Evolutionary conservation across 1,284 basidiomycete genomes (phyloP), one percentile per base, ranked within the genome.

Genomic region (Trichosporon ovoides): DNA sequence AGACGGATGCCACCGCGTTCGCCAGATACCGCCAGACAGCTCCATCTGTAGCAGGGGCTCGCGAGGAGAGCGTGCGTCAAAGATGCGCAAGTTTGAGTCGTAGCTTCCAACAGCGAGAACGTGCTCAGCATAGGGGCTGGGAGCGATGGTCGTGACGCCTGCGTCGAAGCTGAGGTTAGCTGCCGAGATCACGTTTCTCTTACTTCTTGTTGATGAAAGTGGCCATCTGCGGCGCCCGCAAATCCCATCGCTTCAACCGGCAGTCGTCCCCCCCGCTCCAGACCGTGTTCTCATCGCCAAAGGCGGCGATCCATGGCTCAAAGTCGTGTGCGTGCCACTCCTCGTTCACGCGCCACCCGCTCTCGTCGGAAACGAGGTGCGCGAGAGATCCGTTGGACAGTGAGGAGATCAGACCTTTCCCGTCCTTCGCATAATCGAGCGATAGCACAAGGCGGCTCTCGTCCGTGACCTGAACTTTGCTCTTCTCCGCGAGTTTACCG

Each of bases 221-320:
- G 0, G 94, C 86, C 13, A 78, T 79, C 0, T 77, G 70, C 38
- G 85, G 83, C 67, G 83, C 80, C n/a, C 91, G 82, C 37, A 86
- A 75, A 74, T 99, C 96, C 96, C 96, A 99, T 10, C 83, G 85
- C 75, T 93, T 95, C 67, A 98, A 77, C 61, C 83, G 87, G 24
- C 91, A 80, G 73, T 99, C 96, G 71, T 99, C 96, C 0, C 96
- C 95, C 4, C 95, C 93, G 14, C 91, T 93, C 80, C 91, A 97
- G 2, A 95, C 80, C 14, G 87, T 75, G 65, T 85, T 84, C 0
- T 80, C 77, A 60, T 90, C 78, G 70, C 97, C 85, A 85, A 90
- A 98, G 0, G 89, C 86, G 0, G 87, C 85, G 50, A 92, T 86
- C 96, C 96, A 99, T 0, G 95, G 89, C 73, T 98, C 96, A 68